These are phyloP conservation scores for Blastocystis sp. DNA, from an alignment of 352 stramenopile genomes.

Conservation along the genomic window DNA sequence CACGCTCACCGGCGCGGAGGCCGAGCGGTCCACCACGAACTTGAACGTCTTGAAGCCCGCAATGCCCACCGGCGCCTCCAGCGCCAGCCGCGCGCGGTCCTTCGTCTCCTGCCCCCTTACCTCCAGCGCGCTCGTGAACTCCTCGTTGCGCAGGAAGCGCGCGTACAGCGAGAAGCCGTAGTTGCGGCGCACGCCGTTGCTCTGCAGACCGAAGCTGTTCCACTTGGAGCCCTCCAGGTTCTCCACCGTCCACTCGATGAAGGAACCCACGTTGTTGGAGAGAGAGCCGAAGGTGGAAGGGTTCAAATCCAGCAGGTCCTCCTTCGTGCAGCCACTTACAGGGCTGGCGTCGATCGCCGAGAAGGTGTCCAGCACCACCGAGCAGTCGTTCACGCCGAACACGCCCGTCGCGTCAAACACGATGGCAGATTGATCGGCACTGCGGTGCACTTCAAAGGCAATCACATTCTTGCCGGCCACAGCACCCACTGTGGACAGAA, in stretches of 20 bases:
- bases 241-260: constrained; percentile 35
- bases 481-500: constrained; percentile 3
- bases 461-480: constrained; percentile 47
- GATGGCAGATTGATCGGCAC: not conserved
- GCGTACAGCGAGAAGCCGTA: not conserved
- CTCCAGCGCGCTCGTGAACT: not conserved
- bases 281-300: not conserved
- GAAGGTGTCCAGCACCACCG: constrained; percentile 15
- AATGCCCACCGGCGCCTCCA: constrained; percentile 20
- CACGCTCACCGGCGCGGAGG: not conserved
- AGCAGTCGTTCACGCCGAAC: constrained; percentile 41
- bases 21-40: not conserved
- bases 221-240: constrained; percentile 32
- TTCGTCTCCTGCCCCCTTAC: not conserved
- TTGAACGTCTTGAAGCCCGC: constrained; percentile 8
- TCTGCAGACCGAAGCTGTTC: constrained; percentile 3
- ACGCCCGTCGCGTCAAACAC: constrained; percentile 46
- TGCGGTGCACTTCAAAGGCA: constrained; percentile 27
- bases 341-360: not conserved
- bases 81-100: not conserved
- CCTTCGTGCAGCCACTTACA: not conserved
- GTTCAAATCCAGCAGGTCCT: constrained; percentile 34
- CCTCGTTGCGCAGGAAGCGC: not conserved
- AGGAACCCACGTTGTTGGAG: constrained; percentile 1
- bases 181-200: too few relatives aligned